phyloP scores from a whole-genome alignment of 306 rosid species.

The Hippophae gyantsensis region DNA sequence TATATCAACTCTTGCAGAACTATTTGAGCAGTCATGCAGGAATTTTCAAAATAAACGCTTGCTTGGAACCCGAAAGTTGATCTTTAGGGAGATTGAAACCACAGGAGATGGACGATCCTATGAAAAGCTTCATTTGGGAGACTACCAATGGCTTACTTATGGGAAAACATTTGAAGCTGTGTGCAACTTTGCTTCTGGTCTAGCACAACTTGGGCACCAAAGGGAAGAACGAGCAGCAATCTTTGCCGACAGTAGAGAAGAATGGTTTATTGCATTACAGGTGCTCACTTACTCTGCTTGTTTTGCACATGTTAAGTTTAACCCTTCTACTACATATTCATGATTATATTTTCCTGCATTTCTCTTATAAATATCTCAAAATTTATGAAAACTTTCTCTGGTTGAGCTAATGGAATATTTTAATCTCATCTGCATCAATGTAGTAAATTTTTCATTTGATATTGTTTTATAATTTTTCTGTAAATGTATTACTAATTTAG shows the following conservation, averaged over 20 bases:
- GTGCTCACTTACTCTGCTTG: slow-evolving; percentile 21
- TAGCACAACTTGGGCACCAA: slow-evolving; percentile 53
- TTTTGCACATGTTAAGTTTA: not conserved
- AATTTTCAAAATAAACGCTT: slow-evolving; percentile 31
- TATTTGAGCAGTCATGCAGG: slow-evolving; percentile 63
- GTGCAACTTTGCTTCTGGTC: slow-evolving; percentile 64
- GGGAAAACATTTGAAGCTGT: slow-evolving; percentile 56
- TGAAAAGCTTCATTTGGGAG: slow-evolving; percentile 85
- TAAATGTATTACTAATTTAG: slow-evolving; percentile 3
- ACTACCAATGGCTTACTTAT: slow-evolving; percentile 72
- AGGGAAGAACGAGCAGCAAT: slow-evolving; percentile 74
- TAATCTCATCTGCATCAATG: not conserved
- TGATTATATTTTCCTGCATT: not conserved
- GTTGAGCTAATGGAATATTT: slow-evolving; percentile 1
- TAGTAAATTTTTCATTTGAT: not conserved
- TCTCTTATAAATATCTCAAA: not conserved
- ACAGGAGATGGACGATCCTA: slow-evolving; percentile 53
- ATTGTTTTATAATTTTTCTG: not conserved
- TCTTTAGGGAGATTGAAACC: slow-evolving; percentile 48
- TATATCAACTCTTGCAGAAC: slow-evolving; percentile 66
- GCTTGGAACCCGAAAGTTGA: slow-evolving; percentile 73
- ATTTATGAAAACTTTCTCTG: slow-evolving; percentile 1
- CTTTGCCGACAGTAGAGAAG: slow-evolving; percentile 83
- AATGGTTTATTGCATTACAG: slow-evolving; percentile 95
- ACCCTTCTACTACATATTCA: not conserved